Conservation (phyloP, 2,329 filamentous ascomycete genomes). For the Ascochyta pisi region DNA sequence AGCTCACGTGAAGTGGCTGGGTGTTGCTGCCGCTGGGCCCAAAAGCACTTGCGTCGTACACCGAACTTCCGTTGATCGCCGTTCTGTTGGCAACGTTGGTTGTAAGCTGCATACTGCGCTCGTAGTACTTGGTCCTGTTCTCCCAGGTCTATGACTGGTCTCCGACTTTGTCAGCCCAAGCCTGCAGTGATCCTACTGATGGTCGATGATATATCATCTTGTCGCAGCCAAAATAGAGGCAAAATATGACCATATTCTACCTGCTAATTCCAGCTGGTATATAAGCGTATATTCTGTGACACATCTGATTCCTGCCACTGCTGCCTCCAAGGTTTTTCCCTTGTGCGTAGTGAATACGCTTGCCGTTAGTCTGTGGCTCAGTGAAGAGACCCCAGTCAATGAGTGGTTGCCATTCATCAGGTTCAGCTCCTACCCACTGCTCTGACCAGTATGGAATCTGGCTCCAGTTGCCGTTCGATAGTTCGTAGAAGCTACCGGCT, state of each 20-base stretch:
- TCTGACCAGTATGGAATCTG: constrained; percentile 19
- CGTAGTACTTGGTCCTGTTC: neutral
- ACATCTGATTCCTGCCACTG: constrained; percentile 36
- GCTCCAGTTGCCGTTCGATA: constrained; percentile 15
- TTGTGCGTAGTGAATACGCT: constrained; percentile 33
- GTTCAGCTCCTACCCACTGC: constrained; percentile 21
- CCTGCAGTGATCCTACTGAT: constrained; percentile 20
- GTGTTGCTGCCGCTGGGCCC: neutral
- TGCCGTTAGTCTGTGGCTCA: constrained; percentile 17
- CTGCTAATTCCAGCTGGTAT: too few relatives aligned
- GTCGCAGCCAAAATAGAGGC: too few relatives aligned
- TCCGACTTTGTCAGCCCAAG: constrained; percentile 33
- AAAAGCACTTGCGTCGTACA: constrained; percentile 1
- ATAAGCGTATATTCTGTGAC: too few relatives aligned
- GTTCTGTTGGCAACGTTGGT: neutral
- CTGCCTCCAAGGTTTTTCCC: constrained; percentile 36
- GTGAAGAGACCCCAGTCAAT: constrained; percentile 39
- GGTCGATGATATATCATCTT: constrained; percentile 31
- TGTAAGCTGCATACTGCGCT: neutral
- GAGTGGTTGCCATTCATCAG: constrained; percentile 32
- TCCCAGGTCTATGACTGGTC: constrained; percentile 36
- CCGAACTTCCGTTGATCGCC: constrained; percentile 1
- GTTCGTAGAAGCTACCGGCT: constrained; percentile 36
- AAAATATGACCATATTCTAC: too few relatives aligned
- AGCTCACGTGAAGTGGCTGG: neutral